Evolutionary conservation across 164 flowering plant genomes (phyloP).

Genomic region (Euptelea pleiosperma): DNA sequence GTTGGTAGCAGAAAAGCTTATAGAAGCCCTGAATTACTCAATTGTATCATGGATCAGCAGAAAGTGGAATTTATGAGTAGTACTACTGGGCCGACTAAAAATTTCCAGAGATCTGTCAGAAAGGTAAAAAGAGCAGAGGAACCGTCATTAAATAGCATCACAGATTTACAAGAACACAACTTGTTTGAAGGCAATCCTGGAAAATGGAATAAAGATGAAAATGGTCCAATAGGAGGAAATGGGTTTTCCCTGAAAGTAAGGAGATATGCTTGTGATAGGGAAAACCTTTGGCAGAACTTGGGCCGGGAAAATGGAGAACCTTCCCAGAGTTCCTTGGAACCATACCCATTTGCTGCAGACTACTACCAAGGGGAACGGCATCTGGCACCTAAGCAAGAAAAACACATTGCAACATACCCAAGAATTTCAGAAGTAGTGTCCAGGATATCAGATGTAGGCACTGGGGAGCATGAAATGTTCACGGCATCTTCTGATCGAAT

Average conservation of each 20-base stretch:
- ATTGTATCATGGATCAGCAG: conserved; percentile 12
- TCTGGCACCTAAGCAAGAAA: conserved; percentile 10
- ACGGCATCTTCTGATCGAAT: conserved; percentile 17
- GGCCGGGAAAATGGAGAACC: conserved; percentile 11
- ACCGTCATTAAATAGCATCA: conserved; percentile 9
- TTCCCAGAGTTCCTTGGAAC: conserved; percentile 13
- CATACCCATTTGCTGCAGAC: conserved; percentile 10
- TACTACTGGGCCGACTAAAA: conserved; percentile 7
- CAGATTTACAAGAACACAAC: conserved; percentile 14
- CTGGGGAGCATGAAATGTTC: conserved; percentile 13
- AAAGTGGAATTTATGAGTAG: conserved; percentile 7
- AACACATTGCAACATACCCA: conserved; percentile 7
- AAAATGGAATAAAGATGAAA: conserved; percentile 4
- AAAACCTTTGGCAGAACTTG: conserved; percentile 15
- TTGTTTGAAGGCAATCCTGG: conserved; percentile 7
- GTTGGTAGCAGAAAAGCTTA: conserved; percentile 15
- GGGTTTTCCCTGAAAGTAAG: conserved; percentile 5
- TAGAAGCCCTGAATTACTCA: conserved; percentile 13
- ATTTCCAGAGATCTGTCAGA: conserved; percentile 11
- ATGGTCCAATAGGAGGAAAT: conserved; percentile 10
- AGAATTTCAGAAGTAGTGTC: conserved; percentile 18
- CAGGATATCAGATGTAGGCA: conserved; percentile 12
- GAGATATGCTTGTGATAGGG: conserved; percentile 12
- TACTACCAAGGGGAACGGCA: conserved; percentile 14
- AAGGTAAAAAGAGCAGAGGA: conserved; percentile 13